Conservation (phyloP, 1,284 basidiomycete genomes). For the Marasmius fiardii region DNA sequence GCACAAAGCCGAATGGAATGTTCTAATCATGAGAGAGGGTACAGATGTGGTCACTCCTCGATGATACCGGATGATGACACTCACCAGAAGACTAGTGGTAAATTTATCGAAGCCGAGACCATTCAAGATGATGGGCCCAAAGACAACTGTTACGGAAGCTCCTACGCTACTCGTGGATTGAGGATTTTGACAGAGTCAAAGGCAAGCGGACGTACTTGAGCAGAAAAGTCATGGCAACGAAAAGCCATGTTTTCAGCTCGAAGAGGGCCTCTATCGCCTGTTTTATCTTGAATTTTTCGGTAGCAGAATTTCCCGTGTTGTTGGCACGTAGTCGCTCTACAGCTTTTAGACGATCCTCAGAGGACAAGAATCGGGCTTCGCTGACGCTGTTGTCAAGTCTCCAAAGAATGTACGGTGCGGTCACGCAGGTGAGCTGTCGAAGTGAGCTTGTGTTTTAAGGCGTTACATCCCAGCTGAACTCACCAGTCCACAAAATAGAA, state of each 20-base stretch:
- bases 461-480: not conserved
- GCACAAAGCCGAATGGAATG: constrained; percentile 16
- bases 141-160: constrained; percentile 14
- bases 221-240: constrained; percentile 15
- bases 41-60: too few species aligned
- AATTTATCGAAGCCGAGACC: constrained; percentile 17
- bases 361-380: constrained; percentile 16
- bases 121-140: constrained; percentile 17
- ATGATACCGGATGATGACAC: not conserved
- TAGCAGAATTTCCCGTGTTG: constrained; percentile 15
- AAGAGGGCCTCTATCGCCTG: constrained; percentile 14
- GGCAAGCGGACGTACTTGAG: constrained; percentile 12
- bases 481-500: constrained; percentile 13
- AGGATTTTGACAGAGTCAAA: too few species aligned
- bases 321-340: constrained; percentile 16
- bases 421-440: not conserved
- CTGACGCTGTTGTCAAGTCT: constrained; percentile 12
- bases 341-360: constrained; percentile 16
- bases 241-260: constrained; percentile 14
- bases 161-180: constrained; percentile 12
- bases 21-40: constrained; percentile 1
- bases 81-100: constrained; percentile 11
- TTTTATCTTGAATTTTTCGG: constrained; percentile 14
- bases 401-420: constrained; percentile 9
- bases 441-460: not conserved